A percentile compares a stretch with the other conserved stretches of the same genome.
phyloP scores from a whole-genome alignment of 2,329 filamentous ascomycete genomes.

The Botrytis aclada region DNA sequence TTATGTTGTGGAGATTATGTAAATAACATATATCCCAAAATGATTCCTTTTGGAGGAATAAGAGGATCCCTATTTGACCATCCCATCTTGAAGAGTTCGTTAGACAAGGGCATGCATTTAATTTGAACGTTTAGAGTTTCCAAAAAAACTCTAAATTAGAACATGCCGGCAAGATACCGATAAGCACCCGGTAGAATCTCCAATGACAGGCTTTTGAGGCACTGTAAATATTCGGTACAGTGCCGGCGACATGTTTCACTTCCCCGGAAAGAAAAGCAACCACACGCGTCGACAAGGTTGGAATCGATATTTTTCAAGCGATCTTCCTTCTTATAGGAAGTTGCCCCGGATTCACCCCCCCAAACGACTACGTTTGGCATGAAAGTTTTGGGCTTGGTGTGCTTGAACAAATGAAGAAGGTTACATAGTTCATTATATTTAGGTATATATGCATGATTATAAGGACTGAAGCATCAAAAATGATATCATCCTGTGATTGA shows the following conservation, averaged over 20 bases:
- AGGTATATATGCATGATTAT: neutral
- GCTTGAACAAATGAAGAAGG: neutral
- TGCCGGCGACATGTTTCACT: constrained; percentile 6
- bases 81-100: neutral
- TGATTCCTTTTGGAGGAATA: neutral
- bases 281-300: constrained; percentile 5
- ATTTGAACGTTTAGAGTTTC: neutral
- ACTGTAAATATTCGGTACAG: constrained; percentile 1
- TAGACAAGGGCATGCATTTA: neutral
- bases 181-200: neutral
- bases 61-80: neutral
- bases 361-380: neutral
- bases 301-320: neutral
- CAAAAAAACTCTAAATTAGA: neutral
- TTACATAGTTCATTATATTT: neutral
- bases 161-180: neutral
- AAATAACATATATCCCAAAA: neutral
- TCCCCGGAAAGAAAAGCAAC: neutral
- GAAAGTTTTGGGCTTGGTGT: neutral
- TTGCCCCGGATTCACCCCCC: neutral
- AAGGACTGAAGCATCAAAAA: neutral
- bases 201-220: neutral
- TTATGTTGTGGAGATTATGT: constrained; percentile 1
- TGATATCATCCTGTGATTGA: neutral
- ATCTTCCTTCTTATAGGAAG: neutral